A percentile compares a stretch with the other conserved stretches of the same genome.
Conservation (phyloP, 1,284 basidiomycete species). For the Apiotrichum sp. region DNA sequence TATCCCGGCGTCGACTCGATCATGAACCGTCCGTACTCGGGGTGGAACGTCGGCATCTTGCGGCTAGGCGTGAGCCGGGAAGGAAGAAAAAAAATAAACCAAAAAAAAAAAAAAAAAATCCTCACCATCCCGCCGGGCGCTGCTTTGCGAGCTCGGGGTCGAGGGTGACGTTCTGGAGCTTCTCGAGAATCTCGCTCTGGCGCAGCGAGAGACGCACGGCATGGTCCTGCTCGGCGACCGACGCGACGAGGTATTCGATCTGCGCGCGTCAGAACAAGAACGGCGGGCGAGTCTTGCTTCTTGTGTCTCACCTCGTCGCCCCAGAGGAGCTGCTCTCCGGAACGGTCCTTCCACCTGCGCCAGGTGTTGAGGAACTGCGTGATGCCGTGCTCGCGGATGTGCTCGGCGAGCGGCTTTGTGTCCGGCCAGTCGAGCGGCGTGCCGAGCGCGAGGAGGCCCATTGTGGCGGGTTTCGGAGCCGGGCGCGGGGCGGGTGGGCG, state of each 20-base stretch:
- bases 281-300: neutral
- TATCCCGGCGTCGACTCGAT: constrained; percentile 93
- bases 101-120: too few relatives aligned
- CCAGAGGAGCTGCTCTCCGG: constrained; percentile 95
- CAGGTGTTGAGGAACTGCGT: constrained; percentile 91
- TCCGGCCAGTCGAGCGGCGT: constrained; percentile 92
- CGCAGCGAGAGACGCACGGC: constrained; percentile 77
- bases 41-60: constrained; percentile 87
- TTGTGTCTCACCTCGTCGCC: constrained; percentile 77
- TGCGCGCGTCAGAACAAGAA: constrained; percentile 34
- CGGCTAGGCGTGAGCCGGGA: constrained; percentile 49
- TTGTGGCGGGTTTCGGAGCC: constrained; percentile 38
- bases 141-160: constrained; percentile 57
- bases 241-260: constrained; percentile 96
- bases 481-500: too few relatives aligned
- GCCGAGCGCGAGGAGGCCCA: constrained; percentile 93
- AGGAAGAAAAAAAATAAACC: too few relatives aligned
- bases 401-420: constrained; percentile 72
- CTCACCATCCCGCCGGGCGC: constrained; percentile 33
- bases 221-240: constrained; percentile 75
- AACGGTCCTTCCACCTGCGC: constrained; percentile 82
- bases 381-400: constrained; percentile 89
- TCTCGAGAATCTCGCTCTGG: constrained; percentile 86
- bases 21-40: constrained; percentile 98
- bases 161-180: constrained; percentile 64